Percentiles rank a stretch among this genome's conserved stretches.
These are phyloP conservation scores for Sporodiniella umbellata DNA, from an alignment of 371 early-diverging fungal species.

Conservation along the genomic window DNA sequence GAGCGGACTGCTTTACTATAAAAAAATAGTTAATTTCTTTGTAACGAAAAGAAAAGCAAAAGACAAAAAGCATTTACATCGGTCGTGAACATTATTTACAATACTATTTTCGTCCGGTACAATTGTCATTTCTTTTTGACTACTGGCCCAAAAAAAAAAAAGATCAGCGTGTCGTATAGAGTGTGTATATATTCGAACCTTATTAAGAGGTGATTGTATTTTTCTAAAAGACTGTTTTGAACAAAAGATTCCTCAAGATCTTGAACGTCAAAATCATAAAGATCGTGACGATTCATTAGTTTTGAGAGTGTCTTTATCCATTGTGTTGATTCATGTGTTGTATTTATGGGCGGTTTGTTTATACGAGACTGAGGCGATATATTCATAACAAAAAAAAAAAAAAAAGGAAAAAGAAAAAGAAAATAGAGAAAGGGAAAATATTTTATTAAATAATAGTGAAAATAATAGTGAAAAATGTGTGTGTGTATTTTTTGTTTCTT, in stretches of 20 bases:
- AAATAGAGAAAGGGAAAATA: not conserved
- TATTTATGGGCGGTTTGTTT: not conserved
- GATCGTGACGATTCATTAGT: slow-evolving; percentile 14
- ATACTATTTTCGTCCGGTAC: slow-evolving; percentile 60
- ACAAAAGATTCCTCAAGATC: not conserved
- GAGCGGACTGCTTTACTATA: slow-evolving; percentile 49
- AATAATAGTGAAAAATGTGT: not conserved
- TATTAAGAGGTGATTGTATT: not conserved
- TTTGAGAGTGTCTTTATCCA: slow-evolving; percentile 16
- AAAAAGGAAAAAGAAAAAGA: not conserved
- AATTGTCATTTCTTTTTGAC: slow-evolving; percentile 44
- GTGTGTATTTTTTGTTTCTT: not conserved
- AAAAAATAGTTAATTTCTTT: not conserved
- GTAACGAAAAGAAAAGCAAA: not conserved
- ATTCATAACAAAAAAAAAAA: not conserved
- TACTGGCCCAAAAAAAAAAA: slow-evolving; percentile 4
- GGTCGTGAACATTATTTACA: slow-evolving; percentile 65
- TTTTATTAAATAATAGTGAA: not conserved
- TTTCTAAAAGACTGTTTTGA: slow-evolving; percentile 1
- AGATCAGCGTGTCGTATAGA: not conserved
- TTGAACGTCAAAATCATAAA: not conserved
- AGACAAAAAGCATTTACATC: slow-evolving; percentile 31
- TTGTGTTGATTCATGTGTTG: not conserved
- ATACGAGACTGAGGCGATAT: not conserved
- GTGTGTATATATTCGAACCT: not conserved